These are phyloP conservation scores for Heterobasidion parviporum DNA, from an alignment of 1,284 basidiomycete genomes.

Conservation along the genomic window DNA sequence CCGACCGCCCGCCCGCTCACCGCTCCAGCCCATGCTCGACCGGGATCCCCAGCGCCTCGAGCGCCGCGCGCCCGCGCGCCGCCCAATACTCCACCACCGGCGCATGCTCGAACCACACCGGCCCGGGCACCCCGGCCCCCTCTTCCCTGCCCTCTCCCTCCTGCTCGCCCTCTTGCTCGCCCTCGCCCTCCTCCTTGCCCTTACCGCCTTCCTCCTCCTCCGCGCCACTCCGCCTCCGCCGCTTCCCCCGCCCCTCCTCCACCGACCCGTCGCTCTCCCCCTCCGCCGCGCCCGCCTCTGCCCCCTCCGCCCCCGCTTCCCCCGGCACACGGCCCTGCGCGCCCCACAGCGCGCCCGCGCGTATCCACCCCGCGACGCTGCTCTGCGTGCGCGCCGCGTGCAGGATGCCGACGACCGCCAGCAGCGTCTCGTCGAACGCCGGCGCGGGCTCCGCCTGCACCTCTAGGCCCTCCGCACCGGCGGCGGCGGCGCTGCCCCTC, in stretches of 20 bases:
- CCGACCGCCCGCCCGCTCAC: conserved; percentile 1
- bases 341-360: conserved; percentile 44
- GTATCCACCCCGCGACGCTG: conserved; percentile 66
- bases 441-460: not conserved
- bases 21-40: conserved; percentile 31
- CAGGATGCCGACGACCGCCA: conserved; percentile 69
- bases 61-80: conserved; percentile 35
- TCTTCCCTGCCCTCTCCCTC: not conserved
- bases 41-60: conserved; percentile 41
- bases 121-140: not conserved
- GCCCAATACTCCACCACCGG: conserved; percentile 42
- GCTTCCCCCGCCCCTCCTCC: not conserved
- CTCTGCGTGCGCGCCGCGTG: conserved; percentile 48
- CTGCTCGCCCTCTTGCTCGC: not conserved
- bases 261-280: conserved; percentile 13
- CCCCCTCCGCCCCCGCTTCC: not conserved
- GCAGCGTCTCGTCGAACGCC: conserved; percentile 48
- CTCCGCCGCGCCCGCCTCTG: conserved; percentile 2
- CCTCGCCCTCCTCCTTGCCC: not conserved
- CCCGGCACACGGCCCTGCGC: conserved; percentile 1
- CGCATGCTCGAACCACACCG: conserved; percentile 51
- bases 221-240: not conserved
- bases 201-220: not conserved
- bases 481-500: not conserved
- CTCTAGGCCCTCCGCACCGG: conserved; percentile 9